Base-by-base conservation (phyloP, 2,329 filamentous ascomycete species). In the Diaporthe aspalathi region DNA sequence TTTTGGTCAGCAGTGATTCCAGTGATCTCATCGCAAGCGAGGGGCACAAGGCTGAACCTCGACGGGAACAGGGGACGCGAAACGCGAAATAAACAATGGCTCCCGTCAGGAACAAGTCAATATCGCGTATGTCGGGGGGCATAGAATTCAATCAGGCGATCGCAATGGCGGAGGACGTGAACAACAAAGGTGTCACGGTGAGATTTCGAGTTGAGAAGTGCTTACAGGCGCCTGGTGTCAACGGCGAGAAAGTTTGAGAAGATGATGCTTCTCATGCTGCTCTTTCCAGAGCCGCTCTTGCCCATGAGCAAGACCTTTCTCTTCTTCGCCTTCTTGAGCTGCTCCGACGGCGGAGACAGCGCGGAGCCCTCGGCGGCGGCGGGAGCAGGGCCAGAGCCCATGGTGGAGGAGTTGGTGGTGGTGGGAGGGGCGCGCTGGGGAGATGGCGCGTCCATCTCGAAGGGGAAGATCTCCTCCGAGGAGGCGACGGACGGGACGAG, bases 181-280 rank as follows among this genome's bases (percentile, higher is more conserved):
- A 52, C 67, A 47, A 12, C 7, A 49, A 16, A 38, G 24, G 62
- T 56, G 43, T 57, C 60, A 38, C 20, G 14, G 45, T 20, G 14
- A 65, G 45, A 50, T 24, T 27, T 27, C 1, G 14, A 50, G 27
- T 50, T n/a, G n/a, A 6, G 40, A 20, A 7, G 32, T 27, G 80
- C 86, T 80, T 78, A 89, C 87, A 99, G 86, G 71, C 96, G 87
- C 49, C 96, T 89, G 8, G 97, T 97, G 81, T 99, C 96, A 79
- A 97, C 94, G 70, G 96, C 96, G 75, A 98, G 95, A 81, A 98
- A 98, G 83, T 98, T 98, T 86, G 94, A 97, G 84, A 99, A 99
- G 81, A 99, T 98, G 79, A 99, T 98, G 79, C 93, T 96, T 74
- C 96, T 90, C 96, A 99, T 99, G 70, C 94, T 98, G 52, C 95